Percentiles rank a stretch among this genome's conserved stretches.
phyloP scores from a whole-genome alignment of 345 rosid genomes.

The Eucalyptus curtisii region DNA sequence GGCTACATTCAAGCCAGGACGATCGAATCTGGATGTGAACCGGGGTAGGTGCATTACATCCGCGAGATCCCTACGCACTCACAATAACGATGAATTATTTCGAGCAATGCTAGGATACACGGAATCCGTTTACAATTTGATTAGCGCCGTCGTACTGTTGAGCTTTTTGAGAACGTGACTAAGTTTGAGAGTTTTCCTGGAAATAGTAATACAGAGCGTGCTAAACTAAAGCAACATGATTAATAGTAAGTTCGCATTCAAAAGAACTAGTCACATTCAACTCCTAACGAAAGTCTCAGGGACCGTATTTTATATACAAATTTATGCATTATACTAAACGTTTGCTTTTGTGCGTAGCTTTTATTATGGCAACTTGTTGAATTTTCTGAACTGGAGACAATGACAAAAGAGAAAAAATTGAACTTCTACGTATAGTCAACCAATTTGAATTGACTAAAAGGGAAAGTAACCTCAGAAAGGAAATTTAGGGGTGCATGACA shows the following conservation, averaged over 20 bases:
- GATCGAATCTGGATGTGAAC: neutral
- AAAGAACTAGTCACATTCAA: accelerated
- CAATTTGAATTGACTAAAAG: neutral
- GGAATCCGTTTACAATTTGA: neutral
- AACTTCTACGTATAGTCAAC: neutral
- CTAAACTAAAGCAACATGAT: neutral
- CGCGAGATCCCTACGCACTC: neutral
- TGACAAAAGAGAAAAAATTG: neutral
- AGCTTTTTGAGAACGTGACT: neutral
- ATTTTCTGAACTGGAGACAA: neutral
- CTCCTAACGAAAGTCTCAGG: neutral
- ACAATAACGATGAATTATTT: neutral
- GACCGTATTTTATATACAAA: neutral
- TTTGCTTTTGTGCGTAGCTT: neutral
- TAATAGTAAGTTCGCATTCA: neutral
- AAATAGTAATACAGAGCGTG: too few relatives aligned
- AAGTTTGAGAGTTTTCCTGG: too few relatives aligned
- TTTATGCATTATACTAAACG: neutral
- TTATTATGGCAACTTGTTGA: neutral
- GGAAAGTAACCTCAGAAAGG: neutral
- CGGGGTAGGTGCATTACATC: neutral
- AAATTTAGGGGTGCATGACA: too few relatives aligned
- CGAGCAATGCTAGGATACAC: neutral
- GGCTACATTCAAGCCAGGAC: neutral
- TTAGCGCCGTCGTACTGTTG: neutral